phyloP scores from a whole-genome alignment of 1,139 yeast genomes.

The Kurtzmaniella natalensis region DNA sequence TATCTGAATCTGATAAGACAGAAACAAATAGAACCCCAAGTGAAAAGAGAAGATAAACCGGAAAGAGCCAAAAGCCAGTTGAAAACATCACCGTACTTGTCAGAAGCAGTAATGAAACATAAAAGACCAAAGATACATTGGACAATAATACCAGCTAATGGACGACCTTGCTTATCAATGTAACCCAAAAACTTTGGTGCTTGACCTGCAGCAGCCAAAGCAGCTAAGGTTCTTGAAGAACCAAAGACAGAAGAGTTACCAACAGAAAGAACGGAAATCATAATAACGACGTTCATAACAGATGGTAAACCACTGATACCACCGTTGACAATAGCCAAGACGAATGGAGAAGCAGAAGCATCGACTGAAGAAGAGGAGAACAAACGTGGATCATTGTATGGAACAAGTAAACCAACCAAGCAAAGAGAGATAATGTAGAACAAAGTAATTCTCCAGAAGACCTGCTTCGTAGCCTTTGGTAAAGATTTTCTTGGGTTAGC shows the following conservation, averaged over 20 bases:
- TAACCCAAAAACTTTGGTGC: slow-evolving; percentile 27
- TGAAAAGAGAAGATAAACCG: slow-evolving; percentile 35
- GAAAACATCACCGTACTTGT: slow-evolving; percentile 29
- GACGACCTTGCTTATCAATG: slow-evolving; percentile 33
- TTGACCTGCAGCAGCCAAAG: slow-evolving; percentile 32
- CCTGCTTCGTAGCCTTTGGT: slow-evolving; percentile 33
- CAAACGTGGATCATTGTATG: slow-evolving; percentile 20
- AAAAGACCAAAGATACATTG: slow-evolving; percentile 26
- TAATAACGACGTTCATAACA: slow-evolving; percentile 29
- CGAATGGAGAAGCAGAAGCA: slow-evolving; percentile 36
- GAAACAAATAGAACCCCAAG: slow-evolving; percentile 36
- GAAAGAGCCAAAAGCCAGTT: slow-evolving; percentile 37
- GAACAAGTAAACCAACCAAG: slow-evolving; percentile 30
- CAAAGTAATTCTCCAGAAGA: slow-evolving; percentile 30
- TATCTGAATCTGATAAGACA: slow-evolving; percentile 36
- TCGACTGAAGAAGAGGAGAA: slow-evolving; percentile 16
- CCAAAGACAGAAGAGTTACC: slow-evolving; percentile 35
- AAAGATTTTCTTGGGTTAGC: slow-evolving; percentile 29
- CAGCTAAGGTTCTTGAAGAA: slow-evolving; percentile 31
- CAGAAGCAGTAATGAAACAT: slow-evolving; percentile 29
- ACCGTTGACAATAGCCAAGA: slow-evolving; percentile 33
- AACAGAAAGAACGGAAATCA: slow-evolving; percentile 29
- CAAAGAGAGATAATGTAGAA: slow-evolving; percentile 27
- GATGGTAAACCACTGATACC: slow-evolving; percentile 28
- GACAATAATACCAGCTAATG: slow-evolving; percentile 25